These are phyloP conservation scores for Rhododendron kiyosumense DNA, from an alignment of 148 eudicot genomes.

Conservation along the genomic window DNA sequence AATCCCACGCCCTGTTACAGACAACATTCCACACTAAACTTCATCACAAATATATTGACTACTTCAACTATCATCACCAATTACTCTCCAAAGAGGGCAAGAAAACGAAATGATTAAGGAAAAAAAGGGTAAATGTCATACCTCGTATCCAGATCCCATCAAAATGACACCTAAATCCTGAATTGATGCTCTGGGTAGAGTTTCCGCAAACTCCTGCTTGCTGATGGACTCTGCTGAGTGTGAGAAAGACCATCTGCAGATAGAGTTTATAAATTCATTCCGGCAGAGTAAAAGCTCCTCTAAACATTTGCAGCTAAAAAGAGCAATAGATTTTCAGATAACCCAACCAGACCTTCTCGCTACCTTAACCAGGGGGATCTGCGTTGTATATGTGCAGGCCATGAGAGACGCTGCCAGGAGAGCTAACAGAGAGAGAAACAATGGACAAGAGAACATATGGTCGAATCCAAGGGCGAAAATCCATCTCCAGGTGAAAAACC, in stretches of 20 bases:
- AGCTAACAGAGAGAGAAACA: constrained; percentile 60
- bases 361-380: constrained; percentile 90
- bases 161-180: constrained; percentile 86
- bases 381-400: constrained; percentile 98
- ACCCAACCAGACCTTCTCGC: constrained; percentile 72
- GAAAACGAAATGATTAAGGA: not conserved
- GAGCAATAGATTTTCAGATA: constrained; percentile 2
- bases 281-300: not conserved
- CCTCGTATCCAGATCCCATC: constrained; percentile 97
- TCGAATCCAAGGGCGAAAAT: constrained; percentile 75
- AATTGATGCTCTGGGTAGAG: constrained; percentile 70
- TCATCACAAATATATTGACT: not conserved
- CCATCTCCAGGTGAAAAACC: constrained; percentile 94
- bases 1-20: not conserved
- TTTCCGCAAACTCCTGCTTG: constrained; percentile 78
- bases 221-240: constrained; percentile 63
- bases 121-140: constrained; percentile 10
- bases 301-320: not conserved
- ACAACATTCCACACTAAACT: not conserved
- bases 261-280: not conserved
- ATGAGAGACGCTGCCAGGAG: constrained; percentile 84
- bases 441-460: constrained; percentile 94
- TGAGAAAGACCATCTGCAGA: constrained; percentile 75
- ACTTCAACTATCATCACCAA: not conserved
- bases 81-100: not conserved